Evolutionary conservation across 345 rosid species (phyloP), one percentile per base, ranked within the genome.

Genomic region (Toxicodendron radicans): DNA sequence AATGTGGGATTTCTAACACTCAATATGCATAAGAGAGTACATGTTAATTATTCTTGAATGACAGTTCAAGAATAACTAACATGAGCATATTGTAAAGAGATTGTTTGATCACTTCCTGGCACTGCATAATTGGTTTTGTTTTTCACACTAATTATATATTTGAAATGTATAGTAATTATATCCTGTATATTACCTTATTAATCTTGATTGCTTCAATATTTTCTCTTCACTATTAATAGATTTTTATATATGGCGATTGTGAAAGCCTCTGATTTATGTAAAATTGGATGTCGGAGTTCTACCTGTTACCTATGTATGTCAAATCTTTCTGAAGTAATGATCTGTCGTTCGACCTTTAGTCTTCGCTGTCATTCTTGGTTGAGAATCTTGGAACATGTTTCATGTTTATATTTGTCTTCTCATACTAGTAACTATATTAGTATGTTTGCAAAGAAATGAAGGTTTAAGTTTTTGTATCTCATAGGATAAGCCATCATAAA

Each of bases 401-500:
- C 57, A 12, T 17, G 17, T 38, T 21, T 66, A 45, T 13, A 23
- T 38, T 56, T 70, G n/a, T 20, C 35, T 45, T 71, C 54, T 71
- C 21, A 21, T n/a, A 41, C 66, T 58, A n/a, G 18, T 35, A 5
- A 20, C 45, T 20, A 33, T 51, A 16, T 27, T 8, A 48, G 58
- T 48, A 5, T 48, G 58, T 51, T 46, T 66, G 58, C 21, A 48
- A 46, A 27, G 10, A 21, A 58, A 45, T 58, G 52, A 30, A 1
- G 58, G 18, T 72, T 48, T 24, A 65, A 4, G 43, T 51, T 64
- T 74, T 74, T 64, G 71, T 3, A 56, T 24, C 9, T 68, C 45
- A 4, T n/a, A 52, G 17, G 27, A 30, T 21, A 27, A 24, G 46
- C 64, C 59, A 61, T 49, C 18, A n/a, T 73, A 56, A 51, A 63